Conservation (phyloP, 1,139 yeast genomes). For the Zhuliangozyma blackwelliae region DNA sequence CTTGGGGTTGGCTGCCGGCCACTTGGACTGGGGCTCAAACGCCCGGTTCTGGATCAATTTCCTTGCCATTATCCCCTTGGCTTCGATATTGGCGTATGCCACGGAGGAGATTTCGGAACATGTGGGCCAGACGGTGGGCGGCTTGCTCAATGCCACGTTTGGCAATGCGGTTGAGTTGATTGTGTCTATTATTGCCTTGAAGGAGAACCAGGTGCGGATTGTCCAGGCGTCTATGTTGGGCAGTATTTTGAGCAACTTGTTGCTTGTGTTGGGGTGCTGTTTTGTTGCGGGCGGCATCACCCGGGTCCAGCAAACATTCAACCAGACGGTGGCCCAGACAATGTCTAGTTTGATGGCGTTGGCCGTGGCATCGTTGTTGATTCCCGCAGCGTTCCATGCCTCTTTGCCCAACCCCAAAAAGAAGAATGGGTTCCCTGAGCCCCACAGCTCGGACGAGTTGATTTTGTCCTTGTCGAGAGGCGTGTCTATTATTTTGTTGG, state of each 20-base stretch:
- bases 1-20: constrained; percentile 73
- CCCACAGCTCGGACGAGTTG: constrained; percentile 40
- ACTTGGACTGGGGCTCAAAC: constrained; percentile 51
- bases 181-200: constrained; percentile 85
- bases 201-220: constrained; percentile 81
- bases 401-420: constrained; percentile 54
- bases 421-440: constrained; percentile 31
- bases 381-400: constrained; percentile 96
- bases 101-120: constrained; percentile 88
- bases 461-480: constrained; percentile 82
- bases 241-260: constrained; percentile 78
- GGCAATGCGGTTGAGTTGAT: constrained; percentile 94
- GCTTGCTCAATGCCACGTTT: constrained; percentile 89
- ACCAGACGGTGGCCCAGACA: constrained; percentile 95
- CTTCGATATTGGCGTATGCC: constrained; percentile 83
- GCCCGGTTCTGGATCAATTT: constrained; percentile 73
- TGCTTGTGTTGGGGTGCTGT: constrained; percentile 92
- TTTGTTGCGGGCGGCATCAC: constrained; percentile 90
- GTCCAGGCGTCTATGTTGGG: constrained; percentile 98
- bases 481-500: constrained; percentile 71
- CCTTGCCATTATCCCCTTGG: constrained; percentile 87
- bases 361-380: constrained; percentile 79
- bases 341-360: constrained; percentile 92
- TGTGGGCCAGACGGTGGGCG: constrained; percentile 88
- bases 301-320: constrained; percentile 80